These are phyloP conservation scores for Xeromyces bisporus DNA, from an alignment of 495 filamentous ascomycete genomes.

Conservation along the genomic window DNA sequence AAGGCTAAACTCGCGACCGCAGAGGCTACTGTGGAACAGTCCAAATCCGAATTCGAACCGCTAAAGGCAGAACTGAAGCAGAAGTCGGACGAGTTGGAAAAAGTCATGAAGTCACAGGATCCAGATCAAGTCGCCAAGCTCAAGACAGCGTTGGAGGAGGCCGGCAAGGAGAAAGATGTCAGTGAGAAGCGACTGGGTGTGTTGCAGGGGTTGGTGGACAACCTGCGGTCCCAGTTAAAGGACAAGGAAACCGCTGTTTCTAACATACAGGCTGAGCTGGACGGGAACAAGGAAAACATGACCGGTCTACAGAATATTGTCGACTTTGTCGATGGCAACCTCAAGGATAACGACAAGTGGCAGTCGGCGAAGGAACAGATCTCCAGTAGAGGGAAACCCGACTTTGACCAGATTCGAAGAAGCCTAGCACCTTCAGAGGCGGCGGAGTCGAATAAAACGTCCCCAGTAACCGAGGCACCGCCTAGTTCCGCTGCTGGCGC, in stretches of 20 bases:
- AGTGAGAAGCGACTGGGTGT: slow-evolving; percentile 34
- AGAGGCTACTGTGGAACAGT: slow-evolving; percentile 29
- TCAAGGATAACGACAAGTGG: slow-evolving; percentile 22
- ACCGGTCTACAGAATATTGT: slow-evolving; percentile 18
- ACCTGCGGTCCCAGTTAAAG: slow-evolving; percentile 31
- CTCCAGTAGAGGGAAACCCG: slow-evolving; percentile 12
- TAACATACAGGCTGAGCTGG: slow-evolving; percentile 24
- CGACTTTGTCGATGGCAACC: slow-evolving; percentile 20
- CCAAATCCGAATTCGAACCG: slow-evolving; percentile 29
- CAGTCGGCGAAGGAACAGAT: slow-evolving; percentile 19
- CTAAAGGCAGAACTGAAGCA: slow-evolving; percentile 39
- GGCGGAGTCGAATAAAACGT: slow-evolving; percentile 2
- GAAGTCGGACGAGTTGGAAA: slow-evolving; percentile 35
- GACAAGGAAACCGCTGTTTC: slow-evolving; percentile 31
- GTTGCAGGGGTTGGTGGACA: slow-evolving; percentile 35
- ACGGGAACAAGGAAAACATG: slow-evolving; percentile 14
- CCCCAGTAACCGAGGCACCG: slow-evolving; percentile 5
- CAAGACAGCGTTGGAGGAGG: slow-evolving; percentile 14
- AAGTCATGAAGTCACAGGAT: slow-evolving; percentile 22
- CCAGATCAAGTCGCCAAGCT: slow-evolving; percentile 27
- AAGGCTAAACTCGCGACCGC: slow-evolving; percentile 23
- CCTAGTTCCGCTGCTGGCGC: slow-evolving; percentile 6
- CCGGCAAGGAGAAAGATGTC: slow-evolving; percentile 25
- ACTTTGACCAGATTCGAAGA: slow-evolving; percentile 22
- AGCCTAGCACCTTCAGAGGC: slow-evolving; percentile 12